Base-by-base conservation (phyloP, 169 alveolate species). In the Eimeria tenella region DNA sequence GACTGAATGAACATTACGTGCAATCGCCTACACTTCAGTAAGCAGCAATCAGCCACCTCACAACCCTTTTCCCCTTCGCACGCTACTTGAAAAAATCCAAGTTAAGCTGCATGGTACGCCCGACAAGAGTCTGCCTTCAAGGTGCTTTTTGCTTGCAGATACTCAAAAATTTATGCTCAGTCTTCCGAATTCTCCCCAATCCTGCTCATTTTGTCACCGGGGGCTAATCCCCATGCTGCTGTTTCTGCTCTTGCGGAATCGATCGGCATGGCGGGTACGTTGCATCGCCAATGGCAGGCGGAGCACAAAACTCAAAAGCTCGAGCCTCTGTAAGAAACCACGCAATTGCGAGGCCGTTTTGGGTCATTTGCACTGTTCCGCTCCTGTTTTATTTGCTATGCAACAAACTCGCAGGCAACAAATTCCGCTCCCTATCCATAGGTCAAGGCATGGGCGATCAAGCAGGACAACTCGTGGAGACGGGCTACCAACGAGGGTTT, bases 371-470 rank as follows among this genome's bases (percentile, higher is more conserved):
- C 2, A 31, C 42, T 31, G 42, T 31, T 31, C 42, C 42, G 42
- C 42, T 2, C 42, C 2, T 31, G 23, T 55, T 2, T 21, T 79
- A 60, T 42, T 13, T 7, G 13, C 31, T 31, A 31, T 31, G 42
- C 42, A 31, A 31, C 42, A 31, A 31, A 31, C 42, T 31, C 42
- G 74, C 90, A 82, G 93, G 93, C 10, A 97, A 95, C 73, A 97
- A 97, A 89, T 98, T 98, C 95, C 96, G 97, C 93, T 96, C 96
- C 95, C 97, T 98, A 73, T 96, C 99, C n/a, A 96, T 98, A 21
- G 99, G 99, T 31, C 98, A 98, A 95, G 99, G 99, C 77, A 98
- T 97, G 98, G 99, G 98, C 84, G 94, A 96, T 0, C 98, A 96
- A 55, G 99, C 99, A 13, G 96, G 95, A 70, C 95, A 96, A 79